phyloP scores from a whole-genome alignment of 2,329 filamentous ascomycete species.

The Talaromyces sp. region DNA sequence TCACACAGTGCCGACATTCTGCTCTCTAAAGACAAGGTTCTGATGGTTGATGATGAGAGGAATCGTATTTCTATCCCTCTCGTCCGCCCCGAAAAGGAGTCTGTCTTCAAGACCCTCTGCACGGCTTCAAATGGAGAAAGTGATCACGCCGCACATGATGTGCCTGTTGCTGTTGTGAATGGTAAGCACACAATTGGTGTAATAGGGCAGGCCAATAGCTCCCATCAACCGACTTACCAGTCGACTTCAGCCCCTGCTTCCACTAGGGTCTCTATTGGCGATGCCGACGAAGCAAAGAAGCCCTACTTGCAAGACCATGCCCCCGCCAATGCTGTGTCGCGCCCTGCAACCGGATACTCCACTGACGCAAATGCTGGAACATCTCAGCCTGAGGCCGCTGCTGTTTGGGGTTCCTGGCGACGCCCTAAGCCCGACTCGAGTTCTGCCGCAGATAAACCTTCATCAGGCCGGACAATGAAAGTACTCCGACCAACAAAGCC shows the following conservation, averaged over 20 bases:
- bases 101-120: conserved; percentile 73
- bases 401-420: conserved; percentile 74
- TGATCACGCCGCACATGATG: conserved; percentile 2
- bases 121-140: conserved; percentile 51
- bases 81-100: conserved; percentile 86
- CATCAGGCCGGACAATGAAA: conserved; percentile 72
- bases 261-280: conserved; percentile 25
- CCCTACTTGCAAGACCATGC: conserved; percentile 8
- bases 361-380: conserved; percentile 32
- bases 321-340: neutral
- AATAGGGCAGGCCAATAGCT: conserved; percentile 34
- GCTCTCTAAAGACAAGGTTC: conserved; percentile 88
- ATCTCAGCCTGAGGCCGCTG: conserved; percentile 46
- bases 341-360: conserved; percentile 29
- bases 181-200: conserved; percentile 33
- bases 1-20: conserved; percentile 86
- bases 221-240: conserved; percentile 31
- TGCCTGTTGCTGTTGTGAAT: conserved; percentile 20
- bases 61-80: conserved; percentile 89
- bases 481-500: conserved; percentile 78
- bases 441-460: conserved; percentile 54
- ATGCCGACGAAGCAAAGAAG: conserved; percentile 28
- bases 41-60: conserved; percentile 81
- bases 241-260: conserved; percentile 31
- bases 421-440: conserved; percentile 41